Evolutionary conservation across 345 rosid species (phyloP).

Genomic region (Erysimum cheiranthoides): DNA sequence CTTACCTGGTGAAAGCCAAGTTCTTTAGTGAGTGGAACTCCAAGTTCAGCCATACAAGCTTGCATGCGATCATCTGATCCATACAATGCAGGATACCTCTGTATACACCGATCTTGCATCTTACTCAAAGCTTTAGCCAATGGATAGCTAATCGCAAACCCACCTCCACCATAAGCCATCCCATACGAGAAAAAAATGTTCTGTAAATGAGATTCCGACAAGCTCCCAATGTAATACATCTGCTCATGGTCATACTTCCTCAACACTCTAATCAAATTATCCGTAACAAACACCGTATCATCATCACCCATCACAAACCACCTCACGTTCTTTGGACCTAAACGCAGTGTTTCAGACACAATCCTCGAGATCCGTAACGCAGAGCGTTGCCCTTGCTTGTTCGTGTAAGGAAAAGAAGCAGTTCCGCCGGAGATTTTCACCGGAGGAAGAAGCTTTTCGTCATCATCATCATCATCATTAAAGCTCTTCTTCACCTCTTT

Average conservation of each 20-base stretch:
- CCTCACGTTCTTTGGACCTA: constrained; percentile 71
- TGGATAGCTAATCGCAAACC: constrained; percentile 93
- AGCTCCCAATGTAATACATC: constrained; percentile 91
- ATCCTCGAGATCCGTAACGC: constrained; percentile 95
- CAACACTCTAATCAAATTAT: constrained; percentile 77
- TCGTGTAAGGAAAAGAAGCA: constrained; percentile 69
- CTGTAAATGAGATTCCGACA: constrained; percentile 93
- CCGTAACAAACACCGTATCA: constrained; percentile 87
- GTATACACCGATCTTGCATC: constrained; percentile 90
- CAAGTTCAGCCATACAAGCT: constrained; percentile 99
- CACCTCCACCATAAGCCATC: constrained; percentile 99
- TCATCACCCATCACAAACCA: constrained; percentile 99
- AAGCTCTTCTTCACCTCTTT: constrained; percentile 43
- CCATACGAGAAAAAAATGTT: constrained; percentile 93
- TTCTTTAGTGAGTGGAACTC: constrained; percentile 97
- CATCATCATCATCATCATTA: constrained; percentile 18
- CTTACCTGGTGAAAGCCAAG: constrained; percentile 94
- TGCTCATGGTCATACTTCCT: constrained; percentile 86
- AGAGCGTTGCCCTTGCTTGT: constrained; percentile 89
- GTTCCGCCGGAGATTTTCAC: constrained; percentile 75
- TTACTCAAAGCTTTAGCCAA: constrained; percentile 80
- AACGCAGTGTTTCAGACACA: constrained; percentile 80
- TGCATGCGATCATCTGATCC: constrained; percentile 98
- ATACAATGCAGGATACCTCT: constrained; percentile 87
- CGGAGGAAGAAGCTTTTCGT: constrained; percentile 53